Percentiles rank a stretch among this genome's conserved stretches.
Evolutionary conservation across 1,284 basidiomycete species (phyloP).

Genomic region (Amylostereum chailletii): DNA sequence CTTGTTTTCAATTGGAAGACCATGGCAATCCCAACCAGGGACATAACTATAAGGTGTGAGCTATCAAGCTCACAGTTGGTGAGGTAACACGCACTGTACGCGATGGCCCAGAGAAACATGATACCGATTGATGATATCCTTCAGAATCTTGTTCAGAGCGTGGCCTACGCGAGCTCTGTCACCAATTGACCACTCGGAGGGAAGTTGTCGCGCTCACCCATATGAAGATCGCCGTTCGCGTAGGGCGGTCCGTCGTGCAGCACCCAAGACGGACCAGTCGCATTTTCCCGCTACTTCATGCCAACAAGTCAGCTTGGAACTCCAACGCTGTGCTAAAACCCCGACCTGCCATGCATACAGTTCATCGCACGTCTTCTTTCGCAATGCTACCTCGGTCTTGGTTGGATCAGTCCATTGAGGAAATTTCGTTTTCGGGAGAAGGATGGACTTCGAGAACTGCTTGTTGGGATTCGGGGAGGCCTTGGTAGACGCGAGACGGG

Average conservation of each 20-base stretch:
- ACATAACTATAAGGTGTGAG: slow-evolving; percentile 55
- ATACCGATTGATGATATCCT: slow-evolving; percentile 93
- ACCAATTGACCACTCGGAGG: background rate
- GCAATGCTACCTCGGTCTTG: slow-evolving; percentile 54
- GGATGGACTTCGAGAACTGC: slow-evolving; percentile 60
- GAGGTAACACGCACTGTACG: slow-evolving; percentile 61
- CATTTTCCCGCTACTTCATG: slow-evolving; percentile 49
- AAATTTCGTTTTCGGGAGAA: slow-evolving; percentile 80
- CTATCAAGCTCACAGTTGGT: slow-evolving; percentile 2
- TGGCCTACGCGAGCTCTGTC: slow-evolving; percentile 54
- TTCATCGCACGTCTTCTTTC: slow-evolving; percentile 60
- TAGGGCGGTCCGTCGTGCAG: slow-evolving; percentile 97
- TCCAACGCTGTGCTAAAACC: background rate
- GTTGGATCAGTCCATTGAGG: slow-evolving; percentile 68
- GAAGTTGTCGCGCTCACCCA: slow-evolving; percentile 46
- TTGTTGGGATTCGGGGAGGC: slow-evolving; percentile 13
- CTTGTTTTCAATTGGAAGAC: slow-evolving; percentile 94
- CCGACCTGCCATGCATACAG: slow-evolving; percentile 87
- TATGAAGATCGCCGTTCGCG: slow-evolving; percentile 93
- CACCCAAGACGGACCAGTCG: slow-evolving; percentile 65
- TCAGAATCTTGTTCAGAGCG: slow-evolving; percentile 93
- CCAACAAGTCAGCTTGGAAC: slow-evolving; percentile 5
- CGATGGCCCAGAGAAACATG: slow-evolving; percentile 72
- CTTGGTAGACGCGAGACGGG: background rate
- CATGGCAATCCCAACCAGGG: slow-evolving; percentile 99